Base-by-base conservation (phyloP, 2,329 filamentous ascomycete genomes). In the Cladobotryum mycophilum region DNA sequence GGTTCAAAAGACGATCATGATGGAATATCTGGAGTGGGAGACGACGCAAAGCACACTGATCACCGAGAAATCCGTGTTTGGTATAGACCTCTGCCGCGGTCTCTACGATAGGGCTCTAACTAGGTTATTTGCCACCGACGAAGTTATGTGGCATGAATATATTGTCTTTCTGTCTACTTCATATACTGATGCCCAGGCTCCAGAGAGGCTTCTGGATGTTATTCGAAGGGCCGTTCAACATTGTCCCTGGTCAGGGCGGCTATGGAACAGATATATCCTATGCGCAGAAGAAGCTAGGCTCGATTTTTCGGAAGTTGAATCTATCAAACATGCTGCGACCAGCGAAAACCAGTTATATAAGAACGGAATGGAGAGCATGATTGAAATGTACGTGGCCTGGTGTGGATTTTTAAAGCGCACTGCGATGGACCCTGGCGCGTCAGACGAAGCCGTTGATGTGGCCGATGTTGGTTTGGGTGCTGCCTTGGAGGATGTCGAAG, bases 331-430 rank as follows among this genome's bases (percentile, higher is more conserved):
- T 67, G 84, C 85, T 41, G 93, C 93, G 6, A 97, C 91, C 0
- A 89, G 85, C 62, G 89, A 89, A 20, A 85, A 89, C 8, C 76
- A 95, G 40, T 76, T 97, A 5, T 90, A 95, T 64, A 84, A 87
- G 55, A 84, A 89, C 54, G 91, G 90, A 20, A 86, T 96, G 77
- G 83, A 89, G 45, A 88, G 91, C 57, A 83, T 96, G 33, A 80
- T 97, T 53, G 89, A 95, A 60, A 89, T 97, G 62, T 90, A 96
- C 62, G 84, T 89, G 48, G 86, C 91, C 0, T 99, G 93, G 93
- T 96, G 92, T 63, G 90, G 89, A 45, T 97, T 92, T 60, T 77
- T 99, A 17, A 89, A 92, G 58, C 86, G 93, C 20, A 85, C 85
- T 45, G 89, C 92, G 15, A 90, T 95, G 72, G 76, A 83, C 50